Percentiles rank a stretch among this genome's conserved stretches.
phyloP scores from a whole-genome alignment of 345 rosid genomes.

The Clausena lansium region DNA sequence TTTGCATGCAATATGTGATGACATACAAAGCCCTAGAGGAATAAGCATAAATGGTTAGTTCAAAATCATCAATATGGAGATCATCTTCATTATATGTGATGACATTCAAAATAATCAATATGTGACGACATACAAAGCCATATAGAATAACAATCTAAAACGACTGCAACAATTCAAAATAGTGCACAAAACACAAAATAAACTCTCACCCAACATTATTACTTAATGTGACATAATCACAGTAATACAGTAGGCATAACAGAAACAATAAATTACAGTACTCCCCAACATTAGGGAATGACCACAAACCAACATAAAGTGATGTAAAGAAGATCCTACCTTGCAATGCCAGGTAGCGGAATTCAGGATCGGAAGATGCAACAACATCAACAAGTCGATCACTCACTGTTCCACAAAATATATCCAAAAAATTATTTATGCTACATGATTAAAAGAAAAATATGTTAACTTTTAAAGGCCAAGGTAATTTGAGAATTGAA shows the following conservation, averaged over 20 bases:
- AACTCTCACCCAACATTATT: not conserved
- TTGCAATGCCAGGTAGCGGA: conserved; percentile 71
- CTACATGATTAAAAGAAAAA: conserved; percentile 16
- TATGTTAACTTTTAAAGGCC: not conserved
- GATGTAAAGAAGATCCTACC: conserved; percentile 40
- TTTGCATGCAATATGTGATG: conserved; percentile 52
- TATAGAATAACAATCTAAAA: conserved; percentile 15
- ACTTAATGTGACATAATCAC: not conserved
- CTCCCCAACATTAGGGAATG: not conserved
- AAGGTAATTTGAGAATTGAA: conserved; percentile 9
- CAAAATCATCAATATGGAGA: conserved; percentile 23
- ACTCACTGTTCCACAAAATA: conserved; percentile 33
- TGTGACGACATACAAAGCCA: conserved; percentile 75
- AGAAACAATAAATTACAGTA: not conserved
- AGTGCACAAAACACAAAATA: not conserved
- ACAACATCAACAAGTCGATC: conserved; percentile 37
- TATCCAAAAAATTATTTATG: conserved; percentile 6
- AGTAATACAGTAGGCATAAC: not conserved
- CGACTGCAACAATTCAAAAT: too few relatives aligned
- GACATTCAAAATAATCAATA: conserved; percentile 25
- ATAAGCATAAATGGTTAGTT: not conserved
- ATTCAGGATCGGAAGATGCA: conserved; percentile 49
- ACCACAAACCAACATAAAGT: not conserved
- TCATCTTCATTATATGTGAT: conserved; percentile 33
- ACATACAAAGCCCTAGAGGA: conserved; percentile 71